phyloP scores from a whole-genome alignment of 768 basidiomycete species.

The Cystobasidium tubakii region DNA sequence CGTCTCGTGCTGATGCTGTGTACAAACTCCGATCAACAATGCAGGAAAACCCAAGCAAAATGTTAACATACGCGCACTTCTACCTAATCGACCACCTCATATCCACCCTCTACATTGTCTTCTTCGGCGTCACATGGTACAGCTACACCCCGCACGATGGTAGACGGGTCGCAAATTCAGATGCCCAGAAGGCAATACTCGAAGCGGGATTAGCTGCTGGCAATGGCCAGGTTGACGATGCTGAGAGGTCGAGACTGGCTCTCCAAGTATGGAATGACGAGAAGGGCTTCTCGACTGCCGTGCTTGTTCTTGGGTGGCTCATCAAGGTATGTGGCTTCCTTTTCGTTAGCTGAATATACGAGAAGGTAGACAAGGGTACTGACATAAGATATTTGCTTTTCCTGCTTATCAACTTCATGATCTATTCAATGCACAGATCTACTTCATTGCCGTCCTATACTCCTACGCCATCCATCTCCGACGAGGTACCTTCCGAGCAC shows the following conservation, averaged over 20 bases:
- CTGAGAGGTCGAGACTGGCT: constrained; percentile 60
- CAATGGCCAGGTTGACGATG: constrained; percentile 55
- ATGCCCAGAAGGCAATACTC: constrained; percentile 81
- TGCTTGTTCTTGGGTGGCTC: constrained; percentile 78
- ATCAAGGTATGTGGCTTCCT: constrained; percentile 62
- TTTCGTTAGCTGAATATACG: background rate
- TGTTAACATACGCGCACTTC: constrained; percentile 81
- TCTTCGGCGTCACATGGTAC: constrained; percentile 89
- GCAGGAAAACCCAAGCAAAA: constrained; percentile 80
- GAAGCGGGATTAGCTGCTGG: constrained; percentile 43
- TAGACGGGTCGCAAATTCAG: constrained; percentile 67
- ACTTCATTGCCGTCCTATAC: constrained; percentile 82
- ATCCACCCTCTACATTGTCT: constrained; percentile 82
- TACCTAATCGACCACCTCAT: constrained; percentile 88
- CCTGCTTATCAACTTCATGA: too few relatives aligned
- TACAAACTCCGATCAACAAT: background rate
- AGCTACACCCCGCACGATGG: constrained; percentile 87
- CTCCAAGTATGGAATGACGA: constrained; percentile 85
- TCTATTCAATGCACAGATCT: too few relatives aligned
- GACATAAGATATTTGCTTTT: too few relatives aligned
- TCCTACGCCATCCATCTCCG: constrained; percentile 90
- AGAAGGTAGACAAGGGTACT: background rate
- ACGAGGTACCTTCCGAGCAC: constrained; percentile 76
- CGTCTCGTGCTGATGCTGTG: too few relatives aligned
- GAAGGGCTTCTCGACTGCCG: constrained; percentile 68